phyloP scores from a whole-genome alignment of 2,329 filamentous ascomycete genomes.

The Scytalidium lignicola region DNA sequence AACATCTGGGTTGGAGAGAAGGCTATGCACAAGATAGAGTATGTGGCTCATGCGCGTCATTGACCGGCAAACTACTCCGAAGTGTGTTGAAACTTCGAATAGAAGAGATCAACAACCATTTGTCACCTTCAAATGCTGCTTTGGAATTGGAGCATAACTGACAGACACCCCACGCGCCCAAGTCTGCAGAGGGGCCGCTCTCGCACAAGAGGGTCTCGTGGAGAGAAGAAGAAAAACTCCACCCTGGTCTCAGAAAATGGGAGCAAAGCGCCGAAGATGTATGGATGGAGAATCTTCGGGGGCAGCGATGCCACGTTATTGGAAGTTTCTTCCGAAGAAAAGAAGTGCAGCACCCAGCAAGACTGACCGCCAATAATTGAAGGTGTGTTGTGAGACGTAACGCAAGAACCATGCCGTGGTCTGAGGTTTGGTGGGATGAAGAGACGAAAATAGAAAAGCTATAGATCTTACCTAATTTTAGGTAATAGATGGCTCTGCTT shows the following conservation, averaged over 20 bases:
- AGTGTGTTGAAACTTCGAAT: not conserved
- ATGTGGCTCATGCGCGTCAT: not conserved
- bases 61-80: not conserved
- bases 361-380: not conserved
- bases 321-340: not conserved
- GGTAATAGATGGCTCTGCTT: not conserved
- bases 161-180: not conserved
- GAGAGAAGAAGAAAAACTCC: not conserved
- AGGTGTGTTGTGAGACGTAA: not conserved
- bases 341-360: not conserved
- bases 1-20: not conserved
- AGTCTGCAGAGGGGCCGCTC: not conserved
- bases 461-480: not conserved
- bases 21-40: not conserved
- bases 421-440: not conserved
- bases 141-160: not conserved
- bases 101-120: not conserved
- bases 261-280: not conserved
- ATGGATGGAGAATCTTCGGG: not conserved
- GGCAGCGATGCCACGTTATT: not conserved
- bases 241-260: not conserved
- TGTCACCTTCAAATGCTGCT: not conserved
- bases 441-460: not conserved
- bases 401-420: not conserved
- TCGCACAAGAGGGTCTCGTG: not conserved